Conservation (phyloP, 2,329 filamentous ascomycete species). For the Magnaporthiopsis poae region DNA sequence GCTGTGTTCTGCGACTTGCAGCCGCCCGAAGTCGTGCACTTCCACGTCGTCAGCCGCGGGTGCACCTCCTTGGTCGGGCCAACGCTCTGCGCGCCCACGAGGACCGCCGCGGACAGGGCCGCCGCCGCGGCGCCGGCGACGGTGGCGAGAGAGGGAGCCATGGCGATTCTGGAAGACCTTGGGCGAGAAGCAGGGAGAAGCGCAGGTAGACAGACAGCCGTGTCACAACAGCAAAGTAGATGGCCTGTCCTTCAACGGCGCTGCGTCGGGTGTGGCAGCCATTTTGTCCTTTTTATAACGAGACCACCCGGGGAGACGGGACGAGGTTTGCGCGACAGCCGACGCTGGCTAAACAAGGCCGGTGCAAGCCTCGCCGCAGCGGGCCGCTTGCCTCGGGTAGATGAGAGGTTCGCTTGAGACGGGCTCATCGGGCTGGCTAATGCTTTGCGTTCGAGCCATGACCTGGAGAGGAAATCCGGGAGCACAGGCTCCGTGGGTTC, state of each 20-base stretch:
- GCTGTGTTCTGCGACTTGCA: conserved; percentile 15
- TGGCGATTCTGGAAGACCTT: not conserved
- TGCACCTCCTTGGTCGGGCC: conserved; percentile 14
- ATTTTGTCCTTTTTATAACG: not conserved
- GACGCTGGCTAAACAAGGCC: not conserved
- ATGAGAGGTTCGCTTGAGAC: not conserved
- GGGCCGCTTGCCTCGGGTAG: not conserved
- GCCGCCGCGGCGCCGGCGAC: conserved; percentile 24
- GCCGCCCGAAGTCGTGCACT: conserved; percentile 16
- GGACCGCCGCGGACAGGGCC: conserved; percentile 30
- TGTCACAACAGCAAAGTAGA: not conserved
- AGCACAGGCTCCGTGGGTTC: not conserved
- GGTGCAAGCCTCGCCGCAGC: not conserved
- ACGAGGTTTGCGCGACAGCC: not conserved
- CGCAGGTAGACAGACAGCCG: not conserved
- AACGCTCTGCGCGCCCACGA: conserved; percentile 12
- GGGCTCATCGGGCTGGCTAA: not conserved
- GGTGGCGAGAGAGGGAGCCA: conserved; percentile 12
- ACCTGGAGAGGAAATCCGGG: not conserved
- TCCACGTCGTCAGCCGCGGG: conserved; percentile 16
- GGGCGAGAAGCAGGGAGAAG: not conserved
- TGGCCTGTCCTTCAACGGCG: not conserved
- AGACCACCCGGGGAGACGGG: not conserved
- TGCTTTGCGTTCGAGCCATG: not conserved
- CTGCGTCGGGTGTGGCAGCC: not conserved